Percentiles rank a stretch among this genome's conserved stretches.
phyloP scores from a whole-genome alignment of 2,329 filamentous ascomycete species.

The Colletotrichum cuscutae region DNA sequence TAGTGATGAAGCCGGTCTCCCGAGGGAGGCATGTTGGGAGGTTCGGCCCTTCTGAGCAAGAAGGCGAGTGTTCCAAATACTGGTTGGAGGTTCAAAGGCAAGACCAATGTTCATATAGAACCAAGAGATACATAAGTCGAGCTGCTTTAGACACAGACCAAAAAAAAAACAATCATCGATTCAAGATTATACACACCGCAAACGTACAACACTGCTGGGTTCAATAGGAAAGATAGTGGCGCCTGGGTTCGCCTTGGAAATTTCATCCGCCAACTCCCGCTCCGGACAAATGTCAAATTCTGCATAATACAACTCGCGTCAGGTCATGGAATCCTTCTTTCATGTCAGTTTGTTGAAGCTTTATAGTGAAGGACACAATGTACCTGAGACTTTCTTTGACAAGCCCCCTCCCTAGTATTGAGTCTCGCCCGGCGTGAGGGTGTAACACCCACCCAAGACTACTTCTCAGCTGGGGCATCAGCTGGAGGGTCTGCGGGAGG shows the following conservation, averaged over 20 bases:
- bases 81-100: no score
- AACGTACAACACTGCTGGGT: background rate
- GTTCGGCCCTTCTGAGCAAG: background rate
- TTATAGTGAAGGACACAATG: background rate
- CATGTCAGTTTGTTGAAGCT: background rate
- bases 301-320: slow-evolving; percentile 14
- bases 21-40: background rate
- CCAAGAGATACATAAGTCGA: background rate
- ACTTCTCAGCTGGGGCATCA: slow-evolving; percentile 22
- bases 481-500: slow-evolving; percentile 12
- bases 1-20: background rate
- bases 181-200: background rate
- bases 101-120: background rate
- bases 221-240: slow-evolving; percentile 2
- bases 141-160: background rate
- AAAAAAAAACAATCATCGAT: background rate
- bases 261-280: slow-evolving; percentile 13
- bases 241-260: slow-evolving; percentile 14
- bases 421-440: background rate
- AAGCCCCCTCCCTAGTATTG: background rate
- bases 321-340: background rate
- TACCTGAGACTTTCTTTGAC: background rate
- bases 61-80: background rate
- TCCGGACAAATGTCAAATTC: slow-evolving; percentile 1
- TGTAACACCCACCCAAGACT: background rate